Evolutionary conservation across 2,329 filamentous ascomycete genomes (phyloP).

Genomic region (Neonectria hederae): DNA sequence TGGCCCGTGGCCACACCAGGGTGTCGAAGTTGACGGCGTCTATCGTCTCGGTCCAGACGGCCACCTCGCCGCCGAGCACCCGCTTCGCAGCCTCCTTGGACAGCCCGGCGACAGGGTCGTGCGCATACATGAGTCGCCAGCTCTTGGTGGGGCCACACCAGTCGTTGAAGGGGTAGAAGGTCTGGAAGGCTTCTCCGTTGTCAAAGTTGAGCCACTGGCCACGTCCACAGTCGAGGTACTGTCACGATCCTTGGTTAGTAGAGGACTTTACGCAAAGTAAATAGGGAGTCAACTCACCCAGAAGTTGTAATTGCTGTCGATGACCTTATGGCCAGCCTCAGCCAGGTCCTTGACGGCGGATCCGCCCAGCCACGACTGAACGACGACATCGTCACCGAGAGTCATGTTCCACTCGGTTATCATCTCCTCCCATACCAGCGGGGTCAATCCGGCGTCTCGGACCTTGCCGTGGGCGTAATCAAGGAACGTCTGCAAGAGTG

Average conservation of each 20-base stretch:
- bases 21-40: constrained; percentile 79
- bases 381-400: constrained; percentile 74
- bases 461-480: constrained; percentile 75
- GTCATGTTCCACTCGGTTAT: constrained; percentile 80
- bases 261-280: neutral
- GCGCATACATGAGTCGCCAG: constrained; percentile 83
- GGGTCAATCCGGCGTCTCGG: constrained; percentile 69
- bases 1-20: constrained; percentile 80
- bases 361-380: constrained; percentile 81
- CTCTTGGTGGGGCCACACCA: constrained; percentile 84
- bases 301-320: constrained; percentile 80
- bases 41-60: constrained; percentile 83
- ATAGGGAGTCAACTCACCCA: constrained; percentile 68
- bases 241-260: constrained; percentile 32
- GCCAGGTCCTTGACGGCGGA: constrained; percentile 69
- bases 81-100: constrained; percentile 69
- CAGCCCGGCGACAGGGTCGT: constrained; percentile 76
- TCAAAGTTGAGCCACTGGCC: constrained; percentile 81
- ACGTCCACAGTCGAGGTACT: constrained; percentile 86
- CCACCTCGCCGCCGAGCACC: constrained; percentile 83
- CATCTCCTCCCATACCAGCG: constrained; percentile 92
- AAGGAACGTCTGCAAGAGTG: constrained; percentile 81
- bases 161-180: constrained; percentile 76
- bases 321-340: constrained; percentile 72
- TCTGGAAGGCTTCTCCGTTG: constrained; percentile 61